These are phyloP conservation scores for Blastocystis sp. DNA, from an alignment of 352 stramenopile species.

Conservation along the genomic window DNA sequence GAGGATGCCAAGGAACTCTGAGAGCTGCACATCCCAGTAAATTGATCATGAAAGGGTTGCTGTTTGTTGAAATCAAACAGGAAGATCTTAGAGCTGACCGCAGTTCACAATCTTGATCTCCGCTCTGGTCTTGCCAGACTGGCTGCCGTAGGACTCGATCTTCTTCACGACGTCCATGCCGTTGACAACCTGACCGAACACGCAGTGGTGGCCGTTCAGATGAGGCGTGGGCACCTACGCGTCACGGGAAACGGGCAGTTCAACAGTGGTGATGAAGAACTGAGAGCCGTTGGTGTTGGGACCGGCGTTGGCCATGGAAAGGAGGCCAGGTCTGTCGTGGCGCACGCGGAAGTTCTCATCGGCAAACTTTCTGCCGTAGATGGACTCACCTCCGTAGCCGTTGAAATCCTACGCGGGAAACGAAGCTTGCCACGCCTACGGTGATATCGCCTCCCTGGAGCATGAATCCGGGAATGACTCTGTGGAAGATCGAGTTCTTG, in stretches of 20 bases:
- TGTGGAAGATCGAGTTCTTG: slow-evolving; percentile 85
- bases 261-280: slow-evolving; percentile 89
- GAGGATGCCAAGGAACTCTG: slow-evolving; percentile 37
- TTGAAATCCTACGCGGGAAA: slow-evolving; percentile 67
- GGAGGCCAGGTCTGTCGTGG: slow-evolving; percentile 87
- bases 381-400: slow-evolving; percentile 73
- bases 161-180: slow-evolving; percentile 91
- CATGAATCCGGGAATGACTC: slow-evolving; percentile 88
- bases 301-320: slow-evolving; percentile 93
- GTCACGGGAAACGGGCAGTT: slow-evolving; percentile 71
- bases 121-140: slow-evolving; percentile 84
- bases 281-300: slow-evolving; percentile 92
- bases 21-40: background rate
- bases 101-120: slow-evolving; percentile 89
- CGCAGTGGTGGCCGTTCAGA: slow-evolving; percentile 95
- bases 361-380: slow-evolving; percentile 76
- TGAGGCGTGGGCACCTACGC: slow-evolving; percentile 88
- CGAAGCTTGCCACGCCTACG: slow-evolving; percentile 73
- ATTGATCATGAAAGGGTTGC: too few relatives aligned
- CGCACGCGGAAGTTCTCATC: slow-evolving; percentile 91
- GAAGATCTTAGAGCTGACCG: slow-evolving; percentile 73
- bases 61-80: slow-evolving; percentile 23
- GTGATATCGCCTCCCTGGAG: slow-evolving; percentile 95
- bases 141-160: slow-evolving; percentile 89
- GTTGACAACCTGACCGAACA: slow-evolving; percentile 94